Evolutionary conservation across 2,329 filamentous ascomycete species (phyloP), one percentile per base, ranked within the genome.

Genomic region (Microdochium nivale): DNA sequence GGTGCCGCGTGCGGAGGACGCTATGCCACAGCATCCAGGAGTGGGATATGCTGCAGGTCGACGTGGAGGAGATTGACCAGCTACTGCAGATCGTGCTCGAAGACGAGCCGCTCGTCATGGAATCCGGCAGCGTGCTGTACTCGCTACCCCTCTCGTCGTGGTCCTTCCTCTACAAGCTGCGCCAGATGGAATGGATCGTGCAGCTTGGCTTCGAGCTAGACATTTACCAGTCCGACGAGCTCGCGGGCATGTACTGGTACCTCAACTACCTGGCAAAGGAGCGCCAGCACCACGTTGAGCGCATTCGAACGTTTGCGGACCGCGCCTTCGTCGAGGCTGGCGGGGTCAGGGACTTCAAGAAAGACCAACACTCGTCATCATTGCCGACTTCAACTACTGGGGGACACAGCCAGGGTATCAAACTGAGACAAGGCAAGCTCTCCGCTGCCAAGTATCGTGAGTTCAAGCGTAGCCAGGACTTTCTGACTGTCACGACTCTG

Each of bases 141-240:
- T 77, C 84, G 0, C 86, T 88, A 50, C 84, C 90, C 0, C 75
- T 97, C 1, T 90, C 88, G 1, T 90, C 87, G 3, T 99, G 94
- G 94, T 81, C 85, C 0, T 95, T 92, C 60, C 80, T 91, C 54
- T 88, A 95, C 68, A 97, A 96, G 67, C 77, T 96, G n/a, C 81
- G 80, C 27, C 82, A 92, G 61, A 89, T 96, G 78, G 86, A 92
- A 64, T 87, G 84, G 75, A 86, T 95, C 47, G 78, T 96, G 16
- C 88, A 96, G 63, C 81, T 96, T 30, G 94, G 95, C 13, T 97
- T 99, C 66, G 94, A 99, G 68, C 83, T 96, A 13, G 86, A 92
- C 44, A 81, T 96, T 10, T 97, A 97, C 67, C 84, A 92, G 50
- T 78, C 83, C 0, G 87, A 95, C 65, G 94, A 99, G 66, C 76